Base-by-base conservation (phyloP, 257 asterid species). In the Linderniella brevidens region DNA sequence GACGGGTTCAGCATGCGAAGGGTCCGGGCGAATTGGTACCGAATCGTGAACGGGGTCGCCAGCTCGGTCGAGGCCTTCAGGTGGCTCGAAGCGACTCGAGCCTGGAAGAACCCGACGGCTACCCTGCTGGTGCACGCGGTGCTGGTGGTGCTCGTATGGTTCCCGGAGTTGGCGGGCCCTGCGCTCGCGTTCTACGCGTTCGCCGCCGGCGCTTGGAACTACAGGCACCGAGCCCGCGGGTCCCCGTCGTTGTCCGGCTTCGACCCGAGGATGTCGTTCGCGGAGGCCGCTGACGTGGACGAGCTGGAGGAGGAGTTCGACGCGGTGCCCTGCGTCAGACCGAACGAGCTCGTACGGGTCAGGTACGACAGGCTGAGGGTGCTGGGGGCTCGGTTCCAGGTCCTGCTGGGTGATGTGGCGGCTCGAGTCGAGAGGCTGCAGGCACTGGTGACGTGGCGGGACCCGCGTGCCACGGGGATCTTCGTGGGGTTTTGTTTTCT, bases 391-490 rank as follows among this genome's bases (percentile, higher is more conserved):
- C 66, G 96, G 65, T 92, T 88, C 0, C 96, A 84, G 55, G 84
- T 90, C 4, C 87, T 88, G 19, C 67, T 88, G 62, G 98, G 98
- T 17, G 96, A 88, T 66, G 67, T 88, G 39, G 98, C 96, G n/a
- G 80, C 98, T 0, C 95, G 78, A 19, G 98, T 95, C 1, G 98
- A 88, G 35, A 78, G 98, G 53, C 46, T 78, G 18, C 95, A 88
- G 42, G 98, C 95, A 0, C 35, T 84, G 63, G 95, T 88, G 5
- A 88, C 92, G 46, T 88, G 96, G 98, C 67, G 98, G 73, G 98
- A 88, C 62, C 98, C 98, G 0, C 59, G 95, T 51, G 98, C 98
- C 11, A 74, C 98, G 0, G 84, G 84, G 58, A 38, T 88, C 56
- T 88, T 88, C 49, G 64, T 88, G 2, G 88, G 77, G 6, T 68